Evolutionary conservation across 257 asterid species (phyloP), one percentile per base, ranked within the genome.

Genomic region (Nicotiana tomentosiformis): DNA sequence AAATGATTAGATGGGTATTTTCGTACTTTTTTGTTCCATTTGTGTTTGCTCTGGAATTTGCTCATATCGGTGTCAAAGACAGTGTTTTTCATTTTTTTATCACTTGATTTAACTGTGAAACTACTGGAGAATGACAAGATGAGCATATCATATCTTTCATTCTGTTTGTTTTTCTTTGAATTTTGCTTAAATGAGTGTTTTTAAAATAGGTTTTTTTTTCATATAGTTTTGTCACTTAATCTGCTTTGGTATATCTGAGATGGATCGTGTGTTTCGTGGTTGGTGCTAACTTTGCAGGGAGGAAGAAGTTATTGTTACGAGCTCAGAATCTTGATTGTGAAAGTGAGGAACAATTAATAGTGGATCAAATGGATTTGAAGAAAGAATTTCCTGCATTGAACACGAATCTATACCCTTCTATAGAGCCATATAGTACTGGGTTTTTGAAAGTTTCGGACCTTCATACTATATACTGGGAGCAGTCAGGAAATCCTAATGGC

Each of bases 401-500:
- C 39, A 87, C 89, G 89, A 91, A 82, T 77, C 89, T 94, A 83
- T 91, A 93, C 83, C 85, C 95, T 18, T 95, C 93, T 53, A 89
- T 94, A 84, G 98, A 94, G 88, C 97, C 99, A 1, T 93, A 90
- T 80, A 29, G 87, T 82, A 86, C 97, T 12, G 98, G 98, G 18
- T 90, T 87, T 83, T 89, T 94, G 67, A 93, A 91, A 92, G 99
- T 96, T 86, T 96, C 99, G 3, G 97, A 94, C 84, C 90, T 92
- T 87, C 99, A 96, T 88, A 89, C 90, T 20, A 78, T 96, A 68
- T 94, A 93, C 20, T 96, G 93, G 84, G 99, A 96, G 86, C 94
- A 94, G 85, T 96, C 99, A 0, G 99, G 99, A 80, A 93, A 94
- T 90, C 99, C 99, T 69, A 91, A 88, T 46, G 98, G 99, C 77